These are phyloP conservation scores for Jatropha multifida DNA, from an alignment of 441 rosid genomes.

Conservation along the genomic window DNA sequence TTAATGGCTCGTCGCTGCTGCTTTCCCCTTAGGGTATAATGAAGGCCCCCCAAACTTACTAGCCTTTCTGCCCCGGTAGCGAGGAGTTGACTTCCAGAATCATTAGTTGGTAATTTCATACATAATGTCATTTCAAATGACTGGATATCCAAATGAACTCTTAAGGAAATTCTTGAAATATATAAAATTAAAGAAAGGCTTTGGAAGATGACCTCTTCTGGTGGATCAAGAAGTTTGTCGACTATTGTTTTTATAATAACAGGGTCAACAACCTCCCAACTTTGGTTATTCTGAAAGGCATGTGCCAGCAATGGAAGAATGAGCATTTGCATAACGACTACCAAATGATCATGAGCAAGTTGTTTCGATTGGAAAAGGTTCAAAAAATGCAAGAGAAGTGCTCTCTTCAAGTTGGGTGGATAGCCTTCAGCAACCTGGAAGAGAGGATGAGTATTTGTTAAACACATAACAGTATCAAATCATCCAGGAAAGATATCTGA, in stretches of 20 bases:
- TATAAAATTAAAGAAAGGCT: conserved; percentile 2
- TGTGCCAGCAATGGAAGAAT: conserved; percentile 98
- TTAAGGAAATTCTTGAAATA: conserved; percentile 10
- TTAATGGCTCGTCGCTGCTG: too few relatives aligned
- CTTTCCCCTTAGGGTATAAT: too few relatives aligned
- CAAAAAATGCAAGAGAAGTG: conserved; percentile 79
- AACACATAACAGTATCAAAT: neutral
- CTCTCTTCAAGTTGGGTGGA: conserved; percentile 74
- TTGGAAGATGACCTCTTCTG: conserved; percentile 75
- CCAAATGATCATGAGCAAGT: conserved; percentile 90
- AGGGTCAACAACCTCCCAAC: conserved; percentile 95
- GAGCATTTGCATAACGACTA: conserved; percentile 97
- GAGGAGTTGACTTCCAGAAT: too few relatives aligned
- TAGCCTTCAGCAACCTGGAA: conserved; percentile 95
- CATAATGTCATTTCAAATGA: too few relatives aligned
- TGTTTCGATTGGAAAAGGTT: conserved; percentile 90
- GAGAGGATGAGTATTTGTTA: conserved; percentile 17
- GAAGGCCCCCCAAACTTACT: too few relatives aligned
- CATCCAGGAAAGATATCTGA: neutral
- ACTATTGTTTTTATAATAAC: conserved; percentile 84
- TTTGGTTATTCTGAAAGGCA: conserved; percentile 87
- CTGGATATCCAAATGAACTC: too few relatives aligned
- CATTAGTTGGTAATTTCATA: too few relatives aligned
- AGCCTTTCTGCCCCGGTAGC: too few relatives aligned
- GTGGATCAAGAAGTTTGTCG: conserved; percentile 99